phyloP scores from a whole-genome alignment of 352 stramenopile species.

The Phytophthora aleatoria region DNA sequence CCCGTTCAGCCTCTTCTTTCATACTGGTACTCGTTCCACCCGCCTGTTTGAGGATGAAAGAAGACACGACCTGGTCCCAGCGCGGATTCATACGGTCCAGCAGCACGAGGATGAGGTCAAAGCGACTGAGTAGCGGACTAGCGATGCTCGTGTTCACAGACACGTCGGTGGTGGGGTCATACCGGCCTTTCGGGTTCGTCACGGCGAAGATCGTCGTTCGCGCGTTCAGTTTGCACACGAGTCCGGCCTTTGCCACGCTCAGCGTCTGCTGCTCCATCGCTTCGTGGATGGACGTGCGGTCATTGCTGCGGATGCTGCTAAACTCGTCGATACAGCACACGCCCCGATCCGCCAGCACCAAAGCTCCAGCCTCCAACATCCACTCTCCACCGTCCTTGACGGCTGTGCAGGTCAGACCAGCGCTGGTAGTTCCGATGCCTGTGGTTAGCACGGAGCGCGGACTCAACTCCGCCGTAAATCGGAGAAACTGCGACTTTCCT shows the following conservation, averaged over 20 bases:
- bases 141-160: conserved; percentile 96
- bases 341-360: conserved; percentile 91
- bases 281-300: conserved; percentile 95
- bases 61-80: conserved; percentile 94
- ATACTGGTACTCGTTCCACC: conserved; percentile 36
- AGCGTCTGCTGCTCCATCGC: conserved; percentile 99
- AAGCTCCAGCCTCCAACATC: conserved; percentile 95
- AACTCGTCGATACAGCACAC: conserved; percentile 99
- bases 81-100: conserved; percentile 88
- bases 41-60: conserved; percentile 94
- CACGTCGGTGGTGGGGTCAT: conserved; percentile 88
- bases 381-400: conserved; percentile 96
- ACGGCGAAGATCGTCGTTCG: conserved; percentile 95
- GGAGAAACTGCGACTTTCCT: conserved; percentile 96
- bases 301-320: conserved; percentile 93
- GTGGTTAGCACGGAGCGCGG: conserved; percentile 96
- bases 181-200: conserved; percentile 93
- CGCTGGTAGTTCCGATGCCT: conserved; percentile 95
- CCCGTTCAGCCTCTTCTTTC: conserved; percentile 30
- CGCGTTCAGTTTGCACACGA: conserved; percentile 97
- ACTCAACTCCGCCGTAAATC: conserved; percentile 95
- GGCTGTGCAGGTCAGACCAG: conserved; percentile 96
- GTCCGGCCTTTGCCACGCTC: conserved; percentile 96
- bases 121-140: conserved; percentile 96
- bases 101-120: conserved; percentile 97